Evolutionary conservation across 2,329 filamentous ascomycete species (phyloP), one percentile per base, ranked within the genome.

Genomic region (Aspergillus fijiensis): DNA sequence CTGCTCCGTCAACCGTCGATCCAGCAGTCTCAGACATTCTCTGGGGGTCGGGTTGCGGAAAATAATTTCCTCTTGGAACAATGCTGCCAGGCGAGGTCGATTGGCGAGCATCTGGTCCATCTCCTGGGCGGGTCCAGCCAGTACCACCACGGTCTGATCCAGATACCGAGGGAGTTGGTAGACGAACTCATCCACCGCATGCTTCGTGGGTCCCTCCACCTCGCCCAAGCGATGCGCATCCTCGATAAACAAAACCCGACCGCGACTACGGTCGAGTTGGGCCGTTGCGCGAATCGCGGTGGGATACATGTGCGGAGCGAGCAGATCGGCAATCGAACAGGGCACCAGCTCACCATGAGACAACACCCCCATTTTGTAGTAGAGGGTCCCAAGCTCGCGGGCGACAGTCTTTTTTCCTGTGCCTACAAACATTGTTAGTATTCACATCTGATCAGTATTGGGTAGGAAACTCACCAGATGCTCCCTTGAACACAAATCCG

Each of bases 311-410:
- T 60, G 49, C 16, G 58, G 48, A 1, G 60, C 27, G 19, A 62
- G 25, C 3, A 67, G 54, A 35, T 67, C 64, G 27, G 55, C 59
- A 3, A 63, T 60, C 10, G 64, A 66, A 51, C 63, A 64, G 9
- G 65, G 61, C 5, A 65, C 61, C 4, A 67, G 19, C 11, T 49
- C 57, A 10, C 52, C 55, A 4, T 62, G 61, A 10, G 57, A 57
- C 16, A 67, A 58, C 11, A 63, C 55, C 9, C 65, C 65, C 65
- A 67, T 67, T n/a, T 64, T 58, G 35, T 67, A 67, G 51, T 65
- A 67, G 6, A 67, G 57, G 9, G 55, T 58, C 31, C 57, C 64
- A 10, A 66, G 54, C 19, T 64, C 60, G 6, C 57, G 59, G n/a
- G 65, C 65, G 25, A 65, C 60, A 4, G 53, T 59, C 27, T 59